Conservation (phyloP, 495 filamentous ascomycete genomes). For the Penicillium lagena region DNA sequence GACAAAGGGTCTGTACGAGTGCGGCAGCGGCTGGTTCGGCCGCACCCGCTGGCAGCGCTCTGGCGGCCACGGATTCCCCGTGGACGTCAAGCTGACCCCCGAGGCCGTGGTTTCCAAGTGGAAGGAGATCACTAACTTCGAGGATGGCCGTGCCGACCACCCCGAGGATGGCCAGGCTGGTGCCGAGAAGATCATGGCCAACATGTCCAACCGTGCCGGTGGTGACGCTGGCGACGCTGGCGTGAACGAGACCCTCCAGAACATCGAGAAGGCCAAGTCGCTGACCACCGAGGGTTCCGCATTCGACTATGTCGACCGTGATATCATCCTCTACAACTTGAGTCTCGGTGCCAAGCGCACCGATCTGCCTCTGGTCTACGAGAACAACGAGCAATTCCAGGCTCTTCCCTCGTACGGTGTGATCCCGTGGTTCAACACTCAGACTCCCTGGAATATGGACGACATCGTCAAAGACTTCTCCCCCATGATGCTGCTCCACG, state of each 20-base stretch:
- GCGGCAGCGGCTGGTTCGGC: slow-evolving; percentile 90
- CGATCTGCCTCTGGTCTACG: slow-evolving; percentile 81
- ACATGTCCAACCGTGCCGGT: slow-evolving; percentile 67
- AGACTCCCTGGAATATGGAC: slow-evolving; percentile 70
- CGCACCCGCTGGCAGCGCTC: slow-evolving; percentile 91
- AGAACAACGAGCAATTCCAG: slow-evolving; percentile 87
- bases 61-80: slow-evolving; percentile 86
- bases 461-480: slow-evolving; percentile 91
- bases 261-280: slow-evolving; percentile 74
- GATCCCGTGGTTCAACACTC: slow-evolving; percentile 83
- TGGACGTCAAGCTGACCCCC: slow-evolving; percentile 80
- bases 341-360: slow-evolving; percentile 91
- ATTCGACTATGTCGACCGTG: slow-evolving; percentile 77
- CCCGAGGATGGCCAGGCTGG: slow-evolving; percentile 73
- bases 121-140: slow-evolving; percentile 78
- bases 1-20: slow-evolving; percentile 91
- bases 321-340: slow-evolving; percentile 92
- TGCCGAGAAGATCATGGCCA: slow-evolving; percentile 82
- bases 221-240: slow-evolving; percentile 35
- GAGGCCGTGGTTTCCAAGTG: slow-evolving; percentile 77
- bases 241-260: slow-evolving; percentile 49
- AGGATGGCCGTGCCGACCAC: slow-evolving; percentile 85
- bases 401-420: slow-evolving; percentile 92
- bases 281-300: slow-evolving; percentile 65
- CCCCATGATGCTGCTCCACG: slow-evolving; percentile 98